phyloP scores from a whole-genome alignment of 2,329 filamentous ascomycete genomes.

The Alternaria rosae region DNA sequence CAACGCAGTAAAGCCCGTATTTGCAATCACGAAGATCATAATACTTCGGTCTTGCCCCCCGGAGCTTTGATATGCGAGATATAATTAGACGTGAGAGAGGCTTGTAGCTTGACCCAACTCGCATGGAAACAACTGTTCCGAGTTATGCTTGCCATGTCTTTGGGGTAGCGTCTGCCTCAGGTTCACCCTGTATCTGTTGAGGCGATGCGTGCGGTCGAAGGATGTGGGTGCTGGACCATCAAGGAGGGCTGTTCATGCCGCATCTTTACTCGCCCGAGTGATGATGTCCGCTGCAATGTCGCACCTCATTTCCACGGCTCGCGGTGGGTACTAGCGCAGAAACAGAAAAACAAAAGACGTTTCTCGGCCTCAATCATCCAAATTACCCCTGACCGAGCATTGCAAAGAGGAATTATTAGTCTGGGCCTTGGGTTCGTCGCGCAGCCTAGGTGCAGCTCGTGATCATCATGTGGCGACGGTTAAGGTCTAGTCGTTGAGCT shows the following conservation, averaged over 20 bases:
- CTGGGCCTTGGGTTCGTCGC: conserved; percentile 3
- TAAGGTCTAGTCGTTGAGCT: conserved; percentile 4
- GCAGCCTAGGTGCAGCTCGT: conserved; percentile 11
- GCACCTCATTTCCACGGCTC: not conserved
- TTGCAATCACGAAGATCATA: not conserved
- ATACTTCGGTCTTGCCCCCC: not conserved
- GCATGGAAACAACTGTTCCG: not conserved
- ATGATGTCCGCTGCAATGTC: conserved; percentile 5
- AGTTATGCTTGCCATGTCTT: conserved; percentile 1
- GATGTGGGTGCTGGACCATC: not conserved
- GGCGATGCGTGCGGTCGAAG: not conserved
- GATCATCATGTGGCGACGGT: not conserved
- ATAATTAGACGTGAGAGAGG: conserved; percentile 7
- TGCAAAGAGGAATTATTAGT: not conserved
- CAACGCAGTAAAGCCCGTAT: not conserved
- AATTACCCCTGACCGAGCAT: not conserved
- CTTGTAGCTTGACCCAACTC: not conserved
- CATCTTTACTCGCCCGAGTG: not conserved
- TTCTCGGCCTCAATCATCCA: not conserved
- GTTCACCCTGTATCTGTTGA: conserved; percentile 7
- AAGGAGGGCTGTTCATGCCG: not conserved
- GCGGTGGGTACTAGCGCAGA: not conserved
- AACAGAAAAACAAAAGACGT: not conserved
- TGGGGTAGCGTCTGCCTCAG: conserved; percentile 8
- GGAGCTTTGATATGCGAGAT: conserved; percentile 3